phyloP scores from a whole-genome alignment of 306 rosid genomes.

The Acacia melanoxylon region DNA sequence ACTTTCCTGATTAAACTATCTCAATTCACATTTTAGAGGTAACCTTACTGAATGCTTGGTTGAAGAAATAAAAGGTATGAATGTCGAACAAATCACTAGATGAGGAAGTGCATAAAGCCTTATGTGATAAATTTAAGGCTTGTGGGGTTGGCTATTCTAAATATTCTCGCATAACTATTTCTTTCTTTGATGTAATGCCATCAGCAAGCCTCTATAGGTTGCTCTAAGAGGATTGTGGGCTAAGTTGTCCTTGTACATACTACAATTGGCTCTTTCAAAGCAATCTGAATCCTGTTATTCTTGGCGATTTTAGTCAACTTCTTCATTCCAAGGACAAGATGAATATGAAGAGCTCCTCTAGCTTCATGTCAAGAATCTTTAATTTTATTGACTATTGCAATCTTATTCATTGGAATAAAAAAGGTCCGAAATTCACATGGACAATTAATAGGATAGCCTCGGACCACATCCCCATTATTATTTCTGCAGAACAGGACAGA shows the following conservation, averaged over 20 bases:
- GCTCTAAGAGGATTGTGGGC: conserved; percentile 65
- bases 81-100: conserved; percentile 26
- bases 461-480: too few relatives aligned
- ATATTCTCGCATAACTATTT: conserved; percentile 42
- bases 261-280: conserved; percentile 54
- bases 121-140: conserved; percentile 59
- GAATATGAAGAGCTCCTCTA: too few relatives aligned
- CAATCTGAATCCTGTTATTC: conserved; percentile 34
- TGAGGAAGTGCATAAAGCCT: conserved; percentile 46
- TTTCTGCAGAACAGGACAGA: too few relatives aligned
- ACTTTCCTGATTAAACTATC: conserved; percentile 46
- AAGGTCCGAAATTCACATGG: too few relatives aligned
- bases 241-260: conserved; percentile 54
- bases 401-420: too few relatives aligned
- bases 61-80: conserved; percentile 30
- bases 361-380: too few relatives aligned
- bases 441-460: too few relatives aligned
- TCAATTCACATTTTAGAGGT: conserved; percentile 48
- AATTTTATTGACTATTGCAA: too few relatives aligned
- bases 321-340: too few relatives aligned
- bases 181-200: conserved; percentile 31
- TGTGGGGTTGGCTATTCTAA: conserved; percentile 53
- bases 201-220: conserved; percentile 55
- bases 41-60: conserved; percentile 41
- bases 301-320: too few relatives aligned